These are phyloP conservation scores for Falciphora oryzae DNA, from an alignment of 2,329 filamentous ascomycete genomes.

Conservation along the genomic window DNA sequence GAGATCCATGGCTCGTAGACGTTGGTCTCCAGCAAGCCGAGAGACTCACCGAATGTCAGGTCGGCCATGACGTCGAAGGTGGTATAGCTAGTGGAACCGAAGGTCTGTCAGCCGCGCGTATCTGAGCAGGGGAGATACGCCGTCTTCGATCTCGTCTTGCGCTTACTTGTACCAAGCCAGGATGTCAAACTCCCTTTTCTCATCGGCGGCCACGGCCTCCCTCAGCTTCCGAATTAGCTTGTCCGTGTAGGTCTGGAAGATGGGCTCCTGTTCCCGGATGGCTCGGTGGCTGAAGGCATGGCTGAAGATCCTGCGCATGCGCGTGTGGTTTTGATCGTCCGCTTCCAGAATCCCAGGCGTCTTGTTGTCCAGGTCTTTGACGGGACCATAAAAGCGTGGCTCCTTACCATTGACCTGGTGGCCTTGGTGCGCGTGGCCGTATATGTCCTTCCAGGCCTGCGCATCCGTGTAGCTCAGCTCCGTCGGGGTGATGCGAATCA, in stretches of 20 bases:
- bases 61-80: conserved; percentile 10
- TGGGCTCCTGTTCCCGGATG: conserved; percentile 34
- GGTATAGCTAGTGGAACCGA: conserved; percentile 9
- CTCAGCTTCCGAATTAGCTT: conserved; percentile 25
- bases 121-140: not conserved
- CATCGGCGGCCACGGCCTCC: conserved; percentile 13
- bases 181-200: not conserved
- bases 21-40: conserved; percentile 15
- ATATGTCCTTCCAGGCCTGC: conserved; percentile 32
- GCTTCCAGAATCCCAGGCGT: not conserved
- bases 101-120: no score
- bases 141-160: not conserved
- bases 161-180: conserved; percentile 12
- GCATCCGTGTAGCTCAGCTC: conserved; percentile 35
- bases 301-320: conserved; percentile 28
- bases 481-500: conserved; percentile 42
- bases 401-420: no score
- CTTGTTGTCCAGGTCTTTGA: conserved; percentile 4
- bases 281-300: conserved; percentile 33
- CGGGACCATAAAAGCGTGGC: no score
- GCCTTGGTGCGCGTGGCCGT: conserved; percentile 19
- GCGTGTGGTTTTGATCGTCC: conserved; percentile 23
- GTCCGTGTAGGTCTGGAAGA: conserved; percentile 32
- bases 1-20: conserved; percentile 18
- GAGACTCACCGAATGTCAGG: conserved; percentile 15